Conservation (phyloP, 2,329 filamentous ascomycete genomes). For the Leptographium flavum region DNA sequence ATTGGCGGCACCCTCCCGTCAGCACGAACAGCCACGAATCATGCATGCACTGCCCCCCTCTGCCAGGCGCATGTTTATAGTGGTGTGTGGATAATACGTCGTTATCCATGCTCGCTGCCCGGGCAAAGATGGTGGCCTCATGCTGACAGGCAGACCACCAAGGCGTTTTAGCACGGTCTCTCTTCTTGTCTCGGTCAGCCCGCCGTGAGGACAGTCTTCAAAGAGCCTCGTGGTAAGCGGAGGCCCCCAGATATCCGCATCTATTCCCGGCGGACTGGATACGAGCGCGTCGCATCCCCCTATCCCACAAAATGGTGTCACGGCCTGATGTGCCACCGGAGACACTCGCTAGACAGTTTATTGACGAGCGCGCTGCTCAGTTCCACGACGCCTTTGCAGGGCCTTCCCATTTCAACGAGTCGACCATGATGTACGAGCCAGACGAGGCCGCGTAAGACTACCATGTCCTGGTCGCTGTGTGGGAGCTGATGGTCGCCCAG, state of each 20-base stretch:
- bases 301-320: neutral
- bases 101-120: neutral
- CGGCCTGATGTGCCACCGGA: neutral
- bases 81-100: neutral
- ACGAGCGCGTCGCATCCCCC: neutral
- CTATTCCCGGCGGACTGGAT: too few species aligned
- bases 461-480: neutral
- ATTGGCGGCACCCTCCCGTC: neutral
- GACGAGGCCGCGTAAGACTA: slow-evolving; percentile 1
- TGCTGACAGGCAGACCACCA: too few species aligned
- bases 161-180: too few species aligned
- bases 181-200: too few species aligned
- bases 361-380: slow-evolving; percentile 5
- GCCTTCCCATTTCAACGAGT: slow-evolving; percentile 2
- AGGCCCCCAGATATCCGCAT: too few species aligned
- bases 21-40: neutral
- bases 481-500: neutral
- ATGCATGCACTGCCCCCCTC: neutral
- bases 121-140: too few species aligned
- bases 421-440: slow-evolving; percentile 4
- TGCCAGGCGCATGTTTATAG: neutral
- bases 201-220: too few species aligned
- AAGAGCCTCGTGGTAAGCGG: too few species aligned
- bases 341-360: slow-evolving; percentile 1
- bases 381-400: slow-evolving; percentile 6